These are phyloP conservation scores for Tulasnella sp. DNA, from an alignment of 768 basidiomycete genomes.

Conservation along the genomic window DNA sequence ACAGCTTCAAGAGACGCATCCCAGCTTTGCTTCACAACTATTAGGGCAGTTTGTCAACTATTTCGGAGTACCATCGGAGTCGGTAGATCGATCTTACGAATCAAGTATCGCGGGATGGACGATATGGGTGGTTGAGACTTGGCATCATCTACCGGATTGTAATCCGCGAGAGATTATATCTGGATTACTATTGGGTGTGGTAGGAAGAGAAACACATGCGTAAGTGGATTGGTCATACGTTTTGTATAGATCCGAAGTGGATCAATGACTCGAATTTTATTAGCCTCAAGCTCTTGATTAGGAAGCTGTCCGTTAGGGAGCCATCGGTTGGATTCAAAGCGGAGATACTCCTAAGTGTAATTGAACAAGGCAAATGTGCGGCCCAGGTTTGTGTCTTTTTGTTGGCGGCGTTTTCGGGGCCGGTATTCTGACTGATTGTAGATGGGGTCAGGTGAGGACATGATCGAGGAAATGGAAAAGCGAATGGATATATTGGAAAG, in stretches of 20 bases:
- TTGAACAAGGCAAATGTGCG: background rate
- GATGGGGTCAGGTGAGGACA: background rate
- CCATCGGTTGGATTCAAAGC: background rate
- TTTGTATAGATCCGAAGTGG: background rate
- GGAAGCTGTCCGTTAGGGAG: background rate
- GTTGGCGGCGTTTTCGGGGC: background rate
- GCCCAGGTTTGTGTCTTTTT: background rate
- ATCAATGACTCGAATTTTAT: background rate
- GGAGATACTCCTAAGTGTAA: background rate
- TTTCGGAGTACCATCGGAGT: no score
- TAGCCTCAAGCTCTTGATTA: constrained; percentile 3
- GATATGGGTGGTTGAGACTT: constrained; percentile 42
- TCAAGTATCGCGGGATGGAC: constrained; percentile 58
- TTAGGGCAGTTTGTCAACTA: no score
- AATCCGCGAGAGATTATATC: constrained; percentile 24
- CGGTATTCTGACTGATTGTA: background rate
- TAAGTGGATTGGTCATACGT: background rate
- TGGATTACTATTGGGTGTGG: background rate
- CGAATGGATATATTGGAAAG: background rate
- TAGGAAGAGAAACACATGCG: constrained; percentile 2
- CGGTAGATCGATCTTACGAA: constrained; percentile 37
- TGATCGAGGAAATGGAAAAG: background rate
- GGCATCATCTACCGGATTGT: constrained; percentile 21
- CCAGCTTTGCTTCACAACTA: constrained; percentile 40
- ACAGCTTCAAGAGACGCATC: constrained; percentile 44